Evolutionary conservation across 2,329 filamentous ascomycete species (phyloP), one percentile per base, ranked within the genome.

Genomic region (Phyllosticta ampelicida): DNA sequence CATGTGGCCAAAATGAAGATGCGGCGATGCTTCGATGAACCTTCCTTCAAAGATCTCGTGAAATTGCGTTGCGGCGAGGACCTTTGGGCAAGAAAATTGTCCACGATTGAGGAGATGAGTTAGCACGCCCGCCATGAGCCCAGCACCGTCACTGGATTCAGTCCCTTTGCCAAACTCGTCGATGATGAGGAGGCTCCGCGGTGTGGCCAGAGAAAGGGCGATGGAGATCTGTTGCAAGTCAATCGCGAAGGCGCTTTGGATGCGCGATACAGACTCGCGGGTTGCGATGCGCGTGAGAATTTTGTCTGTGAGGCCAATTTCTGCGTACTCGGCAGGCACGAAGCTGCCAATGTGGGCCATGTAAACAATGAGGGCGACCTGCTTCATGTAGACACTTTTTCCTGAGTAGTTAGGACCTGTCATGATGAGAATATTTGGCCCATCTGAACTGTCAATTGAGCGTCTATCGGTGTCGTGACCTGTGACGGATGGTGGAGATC

Each of bases 361-460:
- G 68, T 94, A 96, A 13, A 95, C 85, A 60, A 96, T 94, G 54
- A 96, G 75, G 4, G 91, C 94, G 29, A 89, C 83, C 70, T 99
- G 92, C 71, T 95, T 99, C 68, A 97, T 79, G 71, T 96, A 97
- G 0, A 97, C 83, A 64, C 90, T 97, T 71, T 99, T 99, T 0
- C 94, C 94, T 0, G 94, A 97, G 69, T 94, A 95, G 65, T 99
- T 99, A 4, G 94, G 91, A 0, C 94, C 94, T 0, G 94, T 97
- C 65, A 99, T 72, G 5, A 96, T 75, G 11, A 96, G 70, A 73
- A 90, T 86, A 62, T 81, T 89, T 11, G 87, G 84, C 2, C 68
- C 68, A 4, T 70, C 63, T 10, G 16, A 56, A 9, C 10, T 19
- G 11, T 21, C 23, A 52, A 51, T 44, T 28, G 21, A 53, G 23